phyloP scores from a whole-genome alignment of 2,329 filamentous ascomycete species.

The Acarospora socialis region DNA sequence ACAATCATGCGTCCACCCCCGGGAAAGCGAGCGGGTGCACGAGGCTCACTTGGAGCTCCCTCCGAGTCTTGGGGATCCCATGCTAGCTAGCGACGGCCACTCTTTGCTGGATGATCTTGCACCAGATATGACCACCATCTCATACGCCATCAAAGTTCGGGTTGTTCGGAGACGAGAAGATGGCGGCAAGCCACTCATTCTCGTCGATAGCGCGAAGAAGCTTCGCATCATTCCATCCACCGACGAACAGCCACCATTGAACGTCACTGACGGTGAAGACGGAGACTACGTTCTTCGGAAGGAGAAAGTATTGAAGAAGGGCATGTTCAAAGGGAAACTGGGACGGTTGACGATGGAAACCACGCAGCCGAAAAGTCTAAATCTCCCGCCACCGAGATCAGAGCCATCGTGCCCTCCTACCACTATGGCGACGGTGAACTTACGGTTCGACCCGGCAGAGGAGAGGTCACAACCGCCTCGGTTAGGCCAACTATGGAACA shows the following conservation, averaged over 20 bases:
- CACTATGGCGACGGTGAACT: conserved; percentile 40
- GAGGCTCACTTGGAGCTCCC: conserved; percentile 44
- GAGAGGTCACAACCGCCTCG: conserved; percentile 36
- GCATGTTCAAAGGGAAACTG: conserved; percentile 44
- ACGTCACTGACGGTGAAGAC: conserved; percentile 29
- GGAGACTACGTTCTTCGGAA: conserved; percentile 38
- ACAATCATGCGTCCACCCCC: conserved; percentile 41
- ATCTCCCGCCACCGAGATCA: conserved; percentile 23
- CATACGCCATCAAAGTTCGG: conserved; percentile 40
- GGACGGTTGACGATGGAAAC: conserved; percentile 45
- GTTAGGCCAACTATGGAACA: conserved; percentile 37
- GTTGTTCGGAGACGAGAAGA: conserved; percentile 27
- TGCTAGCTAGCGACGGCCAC: conserved; percentile 35
- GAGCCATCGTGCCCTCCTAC: conserved; percentile 29
- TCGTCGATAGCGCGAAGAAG: conserved; percentile 40
- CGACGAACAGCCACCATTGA: conserved; percentile 46
- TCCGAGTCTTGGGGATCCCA: conserved; percentile 46
- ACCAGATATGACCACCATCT: conserved; percentile 47
- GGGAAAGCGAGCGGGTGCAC: conserved; percentile 36
- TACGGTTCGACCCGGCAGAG: conserved; percentile 47
- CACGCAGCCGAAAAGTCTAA: conserved; percentile 42
- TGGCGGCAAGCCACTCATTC: conserved; percentile 25
- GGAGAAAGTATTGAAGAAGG: conserved; percentile 47
- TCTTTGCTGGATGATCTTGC: conserved; percentile 44
- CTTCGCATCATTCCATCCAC: conserved; percentile 45